Evolutionary conservation across 352 stramenopile species (phyloP), one percentile per base, ranked within the genome.

Genomic region (Pythium rishiriense): DNA sequence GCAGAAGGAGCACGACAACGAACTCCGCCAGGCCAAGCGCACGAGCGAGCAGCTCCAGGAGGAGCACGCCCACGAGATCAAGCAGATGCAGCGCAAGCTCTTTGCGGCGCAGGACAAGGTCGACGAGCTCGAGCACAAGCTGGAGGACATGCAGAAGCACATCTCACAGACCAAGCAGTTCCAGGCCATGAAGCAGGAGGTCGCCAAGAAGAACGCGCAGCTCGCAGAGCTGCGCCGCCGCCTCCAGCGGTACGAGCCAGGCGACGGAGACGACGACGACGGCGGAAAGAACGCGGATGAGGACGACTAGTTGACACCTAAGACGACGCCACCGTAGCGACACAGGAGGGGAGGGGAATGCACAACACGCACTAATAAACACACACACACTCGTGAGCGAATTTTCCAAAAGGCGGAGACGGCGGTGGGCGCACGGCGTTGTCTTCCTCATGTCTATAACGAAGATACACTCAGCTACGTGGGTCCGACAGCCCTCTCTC

Each of bases 111-210:
- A 69, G 19, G 73, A 88, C 15, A 76, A 66, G 25, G 71, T 86
- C 35, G 76, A 85, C 31, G 73, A 88, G 29, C 77, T 93, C 15
- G 75, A 87, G 55, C 70, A 54, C 31, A 74, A 79, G 50, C 63
- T 89, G 19, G 80, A 90, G 46, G 82, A 92, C 39, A 69, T 64
- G 31, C 68, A 82, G 49, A 74, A 88, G 68, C 84, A 93, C 66
- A 70, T 93, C 22, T 73, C 84, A 12, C 76, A 93, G 70, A 91
- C 83, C 51, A 79, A 83, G 64, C 86, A 94, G 75, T 96, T 96
- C 72, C 81, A 91, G 64, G 58, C 78, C 49, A 86, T 96, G 81
- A 93, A 93, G 70, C 73, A 74, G 29, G 88, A 93, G 74, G 81
- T 96, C 25, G 76, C 70, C 12, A 71, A 82, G 57, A 96, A 96